A percentile compares a stretch with the other conserved stretches of the same genome.
Conservation (phyloP, 78 protist species). For the Mastigamoeba balamuthi region DNA sequence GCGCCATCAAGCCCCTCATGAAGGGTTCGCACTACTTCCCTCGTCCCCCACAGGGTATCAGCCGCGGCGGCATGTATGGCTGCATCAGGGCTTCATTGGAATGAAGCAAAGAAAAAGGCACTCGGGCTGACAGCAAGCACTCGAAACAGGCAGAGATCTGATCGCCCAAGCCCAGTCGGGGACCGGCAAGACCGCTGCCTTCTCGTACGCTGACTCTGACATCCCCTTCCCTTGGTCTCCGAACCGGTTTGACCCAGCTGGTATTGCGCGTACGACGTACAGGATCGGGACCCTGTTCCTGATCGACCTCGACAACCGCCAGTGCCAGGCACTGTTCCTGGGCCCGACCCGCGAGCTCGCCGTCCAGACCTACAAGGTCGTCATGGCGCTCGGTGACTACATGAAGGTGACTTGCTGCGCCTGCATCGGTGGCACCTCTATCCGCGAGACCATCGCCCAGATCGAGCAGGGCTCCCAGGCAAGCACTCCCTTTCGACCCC, state of each 20-base stretch:
- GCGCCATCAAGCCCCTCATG: constrained; percentile 85
- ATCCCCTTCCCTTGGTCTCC: too few relatives aligned
- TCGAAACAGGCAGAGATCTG: constrained; percentile 89
- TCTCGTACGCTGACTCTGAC: too few relatives aligned
- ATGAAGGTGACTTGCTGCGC: constrained; percentile 75
- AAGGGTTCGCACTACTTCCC: too few relatives aligned
- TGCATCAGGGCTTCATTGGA: too few relatives aligned
- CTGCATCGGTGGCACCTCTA: constrained; percentile 96
- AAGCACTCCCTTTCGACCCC: too few relatives aligned
- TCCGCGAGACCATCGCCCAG: constrained; percentile 79
- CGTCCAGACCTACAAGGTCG: constrained; percentile 84
- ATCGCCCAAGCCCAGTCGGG: constrained; percentile 99
- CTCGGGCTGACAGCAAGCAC: too few relatives aligned
- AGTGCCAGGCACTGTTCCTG: constrained; percentile 90
- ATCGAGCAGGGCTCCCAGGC: constrained; percentile 81
- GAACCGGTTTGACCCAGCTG: too few relatives aligned
- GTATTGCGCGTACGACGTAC: neutral
- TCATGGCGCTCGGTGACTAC: constrained; percentile 82
- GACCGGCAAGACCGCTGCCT: constrained; percentile 98
- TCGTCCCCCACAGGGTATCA: too few relatives aligned
- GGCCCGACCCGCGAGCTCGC: constrained; percentile 99
- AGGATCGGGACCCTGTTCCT: constrained; percentile 70
- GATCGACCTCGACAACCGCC: constrained; percentile 39
- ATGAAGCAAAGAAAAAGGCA: too few relatives aligned
- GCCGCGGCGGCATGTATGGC: too few relatives aligned